phyloP scores from a whole-genome alignment of 2,329 filamentous ascomycete species.

The Cordyceps cicadae region DNA sequence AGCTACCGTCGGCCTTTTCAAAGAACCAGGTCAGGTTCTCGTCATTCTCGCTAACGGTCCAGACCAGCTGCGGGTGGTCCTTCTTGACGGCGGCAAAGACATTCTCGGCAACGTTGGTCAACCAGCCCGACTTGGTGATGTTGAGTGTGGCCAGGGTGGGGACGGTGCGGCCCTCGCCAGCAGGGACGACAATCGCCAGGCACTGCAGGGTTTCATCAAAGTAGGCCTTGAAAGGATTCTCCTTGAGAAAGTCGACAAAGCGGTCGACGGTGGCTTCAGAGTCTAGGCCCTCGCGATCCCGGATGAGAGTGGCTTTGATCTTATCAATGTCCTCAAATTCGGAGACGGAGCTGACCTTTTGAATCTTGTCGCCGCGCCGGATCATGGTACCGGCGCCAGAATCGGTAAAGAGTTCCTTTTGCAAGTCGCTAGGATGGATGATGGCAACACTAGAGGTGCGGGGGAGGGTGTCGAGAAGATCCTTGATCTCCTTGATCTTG shows the following conservation, averaged over 20 bases:
- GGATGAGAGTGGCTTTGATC: conserved; percentile 73
- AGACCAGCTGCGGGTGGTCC: conserved; percentile 82
- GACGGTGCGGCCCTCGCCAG: conserved; percentile 55
- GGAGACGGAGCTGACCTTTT: conserved; percentile 60
- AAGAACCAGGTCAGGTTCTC: conserved; percentile 99
- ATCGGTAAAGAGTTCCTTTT: conserved; percentile 95
- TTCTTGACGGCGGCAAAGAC: conserved; percentile 91
- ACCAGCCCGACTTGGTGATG: conserved; percentile 89
- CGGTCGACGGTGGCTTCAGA: conserved; percentile 76
- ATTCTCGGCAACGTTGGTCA: conserved; percentile 91
- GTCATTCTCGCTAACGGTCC: conserved; percentile 94
- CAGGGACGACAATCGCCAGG: conserved; percentile 77
- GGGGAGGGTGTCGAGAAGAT: conserved; percentile 78
- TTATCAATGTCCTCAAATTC: conserved; percentile 69
- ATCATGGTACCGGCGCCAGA: conserved; percentile 91
- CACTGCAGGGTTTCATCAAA: conserved; percentile 93
- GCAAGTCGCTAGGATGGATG: conserved; percentile 89
- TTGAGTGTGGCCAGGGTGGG: conserved; percentile 84
- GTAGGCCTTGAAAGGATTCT: conserved; percentile 81
- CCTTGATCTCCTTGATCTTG: conserved; percentile 98
- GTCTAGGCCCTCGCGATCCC: conserved; percentile 75
- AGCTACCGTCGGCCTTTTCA: conserved; percentile 88
- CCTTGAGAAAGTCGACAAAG: conserved; percentile 71
- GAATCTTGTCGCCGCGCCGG: conserved; percentile 81
- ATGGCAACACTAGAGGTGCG: conserved; percentile 93